Base-by-base conservation (phyloP, 768 basidiomycete genomes). In the Hericium rajendrae region DNA sequence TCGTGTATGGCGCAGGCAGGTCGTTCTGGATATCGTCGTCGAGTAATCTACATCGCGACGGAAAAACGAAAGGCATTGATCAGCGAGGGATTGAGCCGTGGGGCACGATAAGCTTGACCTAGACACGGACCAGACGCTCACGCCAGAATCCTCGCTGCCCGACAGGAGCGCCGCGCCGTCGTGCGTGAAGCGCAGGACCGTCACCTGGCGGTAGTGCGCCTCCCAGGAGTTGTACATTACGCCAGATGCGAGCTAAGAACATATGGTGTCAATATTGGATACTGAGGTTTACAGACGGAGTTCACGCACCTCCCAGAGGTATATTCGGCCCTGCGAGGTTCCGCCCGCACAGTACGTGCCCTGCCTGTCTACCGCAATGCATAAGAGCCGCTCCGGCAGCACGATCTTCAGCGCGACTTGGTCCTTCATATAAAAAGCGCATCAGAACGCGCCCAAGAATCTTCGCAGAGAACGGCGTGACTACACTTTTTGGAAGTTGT, bases 401-500 rank as follows among this genome's bases (percentile, higher is more conserved):
- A 97, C 84, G 32, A 94, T 78, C 70, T 93, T 93, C 46, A 86
- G 71, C 51, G 84, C 81, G 43, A 94, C 74, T 80, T 97, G 94
- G 69, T 98, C 93, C 94, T 97, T 67, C 56, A 59, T 22, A 55
- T 24, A 18, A 49, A 32, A 22, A n/a, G 39, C 8, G 51, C 53
- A 56, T 55, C 49, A 49, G 46, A 58, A 20, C 16, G 22, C 48
- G 51, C 15, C 24, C 18, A 54, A 48, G 32, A 24, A 24, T 13
- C 48, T 46, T 16, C 48, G 22, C 24, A 54, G 38, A 48, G 16
- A 54, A 40, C 38, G 39, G 57, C 20, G 66, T 72, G 56, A 89
- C 95, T 76, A 93, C 60, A 89, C 95, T 76, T 93, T 94, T 78
- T 97, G 93, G 70, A 93, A 97, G 61, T 82, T 85, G 72, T 95